phyloP scores from a whole-genome alignment of 2,329 filamentous ascomycete species.

The Fusarium buxicola region DNA sequence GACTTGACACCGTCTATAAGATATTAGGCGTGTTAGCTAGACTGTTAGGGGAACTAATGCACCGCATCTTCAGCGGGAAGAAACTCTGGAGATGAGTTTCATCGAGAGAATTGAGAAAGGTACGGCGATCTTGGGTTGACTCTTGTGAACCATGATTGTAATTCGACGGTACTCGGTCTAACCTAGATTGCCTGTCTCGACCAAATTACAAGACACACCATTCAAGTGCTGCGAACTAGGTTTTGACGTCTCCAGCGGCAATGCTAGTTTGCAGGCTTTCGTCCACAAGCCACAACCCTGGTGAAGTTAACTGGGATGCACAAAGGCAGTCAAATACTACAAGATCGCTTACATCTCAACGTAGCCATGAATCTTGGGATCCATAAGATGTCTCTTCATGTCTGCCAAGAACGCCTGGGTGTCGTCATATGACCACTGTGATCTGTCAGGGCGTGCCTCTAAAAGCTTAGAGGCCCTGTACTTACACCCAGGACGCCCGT shows the following conservation, averaged over 20 bases:
- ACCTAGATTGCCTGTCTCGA: too few species aligned
- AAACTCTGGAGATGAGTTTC: too few species aligned
- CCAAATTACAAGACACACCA: neutral
- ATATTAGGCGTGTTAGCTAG: too few species aligned
- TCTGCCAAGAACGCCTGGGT: slow-evolving; percentile 4
- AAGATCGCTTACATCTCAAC: slow-evolving; percentile 2
- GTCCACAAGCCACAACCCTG: slow-evolving; percentile 4
- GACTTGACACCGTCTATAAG: too few species aligned
- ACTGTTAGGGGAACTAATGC: too few species aligned
- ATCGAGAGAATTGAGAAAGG: too few species aligned
- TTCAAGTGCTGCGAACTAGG: neutral
- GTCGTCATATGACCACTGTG: slow-evolving; percentile 3
- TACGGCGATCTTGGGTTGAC: too few species aligned
- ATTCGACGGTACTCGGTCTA: too few species aligned
- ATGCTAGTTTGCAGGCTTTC: neutral
- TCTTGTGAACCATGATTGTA: too few species aligned
- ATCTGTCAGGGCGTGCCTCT: neutral
- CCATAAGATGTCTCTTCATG: slow-evolving; percentile 4
- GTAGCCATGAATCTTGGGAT: slow-evolving; percentile 5
- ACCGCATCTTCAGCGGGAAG: too few species aligned
- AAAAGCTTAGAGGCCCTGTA: neutral
- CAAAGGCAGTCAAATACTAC: neutral
- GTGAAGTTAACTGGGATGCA: too few species aligned
- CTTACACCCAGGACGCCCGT: slow-evolving; percentile 14
- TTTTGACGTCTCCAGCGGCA: neutral